These are phyloP conservation scores for Quercus suber DNA, from an alignment of 306 rosid genomes.

Conservation along the genomic window DNA sequence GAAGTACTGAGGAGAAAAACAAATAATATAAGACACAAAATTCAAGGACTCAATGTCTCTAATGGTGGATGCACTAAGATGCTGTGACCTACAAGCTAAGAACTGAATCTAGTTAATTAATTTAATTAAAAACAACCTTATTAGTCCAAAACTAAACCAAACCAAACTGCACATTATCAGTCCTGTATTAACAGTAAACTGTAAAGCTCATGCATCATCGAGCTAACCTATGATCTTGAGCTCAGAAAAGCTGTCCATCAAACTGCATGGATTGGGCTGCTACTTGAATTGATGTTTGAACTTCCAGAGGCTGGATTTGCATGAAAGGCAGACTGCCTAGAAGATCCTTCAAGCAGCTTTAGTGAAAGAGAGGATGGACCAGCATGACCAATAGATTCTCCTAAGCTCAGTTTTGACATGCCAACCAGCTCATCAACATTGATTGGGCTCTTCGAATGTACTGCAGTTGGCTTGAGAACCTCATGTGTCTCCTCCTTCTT, in stretches of 20 bases:
- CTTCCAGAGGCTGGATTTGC: conserved; percentile 70
- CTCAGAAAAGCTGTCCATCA: conserved; percentile 29
- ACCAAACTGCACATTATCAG: conserved; percentile 47
- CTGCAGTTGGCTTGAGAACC: conserved; percentile 91
- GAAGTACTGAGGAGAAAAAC: conserved; percentile 25
- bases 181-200: conserved; percentile 31
- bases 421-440: conserved; percentile 93
- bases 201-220: conserved; percentile 19
- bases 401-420: conserved; percentile 90
- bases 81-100: conserved; percentile 51
- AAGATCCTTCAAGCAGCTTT: conserved; percentile 76
- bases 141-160: conserved; percentile 33
- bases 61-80: conserved; percentile 15
- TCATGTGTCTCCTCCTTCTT: conserved; percentile 70
- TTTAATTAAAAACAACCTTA: conserved; percentile 26
- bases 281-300: conserved; percentile 52
- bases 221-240: conserved; percentile 32
- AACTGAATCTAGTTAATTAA: conserved; percentile 43
- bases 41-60: conserved; percentile 41
- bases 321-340: conserved; percentile 95
- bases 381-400: conserved; percentile 65
- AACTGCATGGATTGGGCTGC: conserved; percentile 83
- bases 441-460: conserved; percentile 78
- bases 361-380: conserved; percentile 74
- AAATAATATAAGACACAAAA: conserved; percentile 34